phyloP scores from a whole-genome alignment of 371 early-diverging fungal species.

The Mortierella sp. region DNA sequence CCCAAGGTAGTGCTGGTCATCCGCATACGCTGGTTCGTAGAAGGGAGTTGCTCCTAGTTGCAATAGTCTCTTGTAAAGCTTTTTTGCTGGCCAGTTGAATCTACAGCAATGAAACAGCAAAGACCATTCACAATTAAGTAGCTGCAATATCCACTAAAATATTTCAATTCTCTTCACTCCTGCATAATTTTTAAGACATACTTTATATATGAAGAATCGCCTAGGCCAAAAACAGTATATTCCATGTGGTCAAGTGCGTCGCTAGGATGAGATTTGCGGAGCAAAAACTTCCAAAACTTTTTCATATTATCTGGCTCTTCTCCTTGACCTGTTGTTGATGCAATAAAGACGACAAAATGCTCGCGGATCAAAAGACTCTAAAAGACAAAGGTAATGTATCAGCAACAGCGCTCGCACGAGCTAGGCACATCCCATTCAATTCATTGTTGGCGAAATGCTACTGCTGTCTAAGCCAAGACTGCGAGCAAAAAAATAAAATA shows the following conservation, averaged over 20 bases:
- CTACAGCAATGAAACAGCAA: conserved; percentile 52
- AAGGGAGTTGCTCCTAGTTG: conserved; percentile 91
- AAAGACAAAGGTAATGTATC: neutral
- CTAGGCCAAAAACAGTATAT: conserved; percentile 94
- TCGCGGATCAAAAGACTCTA: conserved; percentile 73
- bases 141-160: neutral
- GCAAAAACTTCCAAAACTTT: conserved; percentile 90
- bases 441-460: neutral
- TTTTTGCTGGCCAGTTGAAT: conserved; percentile 97
- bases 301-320: conserved; percentile 94
- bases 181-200: conserved; percentile 36
- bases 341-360: conserved; percentile 86
- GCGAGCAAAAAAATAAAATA: neutral
- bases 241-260: conserved; percentile 74
- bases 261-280: conserved; percentile 81
- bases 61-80: conserved; percentile 86
- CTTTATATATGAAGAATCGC: conserved; percentile 94
- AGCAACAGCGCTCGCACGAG: neutral
- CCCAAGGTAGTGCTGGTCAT: conserved; percentile 98
- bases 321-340: conserved; percentile 97
- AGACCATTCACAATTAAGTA: neutral
- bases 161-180: too few species aligned
- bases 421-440: neutral
- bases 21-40: conserved; percentile 87
- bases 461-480: too few species aligned